Evolutionary conservation across 1,284 basidiomycete species (phyloP).

Genomic region (Pseudozyma flocculosa): DNA sequence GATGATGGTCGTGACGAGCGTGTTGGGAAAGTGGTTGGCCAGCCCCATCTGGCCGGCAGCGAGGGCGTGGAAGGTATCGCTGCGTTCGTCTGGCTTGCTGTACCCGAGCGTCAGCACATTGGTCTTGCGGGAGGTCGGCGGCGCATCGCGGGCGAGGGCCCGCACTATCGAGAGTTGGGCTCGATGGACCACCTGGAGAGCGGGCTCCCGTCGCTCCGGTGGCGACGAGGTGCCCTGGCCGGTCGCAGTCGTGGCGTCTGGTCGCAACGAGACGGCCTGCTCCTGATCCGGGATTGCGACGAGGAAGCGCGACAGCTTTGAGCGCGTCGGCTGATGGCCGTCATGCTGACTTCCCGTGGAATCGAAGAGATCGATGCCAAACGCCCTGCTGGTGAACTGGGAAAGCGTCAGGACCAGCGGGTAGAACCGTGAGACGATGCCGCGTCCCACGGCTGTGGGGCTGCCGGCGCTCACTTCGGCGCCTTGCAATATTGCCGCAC

Average conservation of each 20-base stretch:
- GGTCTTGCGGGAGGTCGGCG: background rate
- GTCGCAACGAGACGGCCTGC: background rate
- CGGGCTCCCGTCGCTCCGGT: background rate
- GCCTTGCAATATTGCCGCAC: no score
- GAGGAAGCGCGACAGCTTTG: background rate
- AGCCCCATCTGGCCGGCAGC: constrained; percentile 56
- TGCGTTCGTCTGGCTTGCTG: constrained; percentile 62
- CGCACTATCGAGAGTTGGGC: background rate
- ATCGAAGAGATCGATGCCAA: no score
- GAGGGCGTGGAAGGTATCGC: constrained; percentile 12
- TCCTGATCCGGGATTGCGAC: background rate
- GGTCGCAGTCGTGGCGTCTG: background rate
- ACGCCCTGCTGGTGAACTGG: no score
- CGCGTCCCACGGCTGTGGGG: no score
- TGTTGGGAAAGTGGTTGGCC: constrained; percentile 71
- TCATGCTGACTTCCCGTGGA: no score
- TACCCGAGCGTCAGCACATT: constrained; percentile 71
- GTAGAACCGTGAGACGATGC: no score
- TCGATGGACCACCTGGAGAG: background rate
- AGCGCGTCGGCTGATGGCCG: background rate
- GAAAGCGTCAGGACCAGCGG: no score
- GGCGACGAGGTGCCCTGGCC: background rate
- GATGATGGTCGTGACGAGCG: constrained; percentile 69
- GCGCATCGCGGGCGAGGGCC: background rate
- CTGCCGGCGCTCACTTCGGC: no score